Evolutionary conservation across 257 asterid species (phyloP), one percentile per base, ranked within the genome.

Genomic region (Fraxinus pennsylvanica): DNA sequence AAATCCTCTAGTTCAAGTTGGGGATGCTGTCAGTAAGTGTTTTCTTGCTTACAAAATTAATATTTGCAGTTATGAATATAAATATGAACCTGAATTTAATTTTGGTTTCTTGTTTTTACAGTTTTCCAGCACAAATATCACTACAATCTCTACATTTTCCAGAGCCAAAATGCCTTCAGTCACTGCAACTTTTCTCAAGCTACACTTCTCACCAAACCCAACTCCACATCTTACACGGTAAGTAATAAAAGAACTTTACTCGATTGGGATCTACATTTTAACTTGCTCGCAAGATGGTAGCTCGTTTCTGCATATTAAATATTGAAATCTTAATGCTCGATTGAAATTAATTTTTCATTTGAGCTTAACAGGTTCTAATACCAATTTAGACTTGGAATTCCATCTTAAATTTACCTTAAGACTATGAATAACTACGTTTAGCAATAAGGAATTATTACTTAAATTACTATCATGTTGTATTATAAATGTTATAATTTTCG

Each of bases 131-230:
- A 87, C 79, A 91, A 92, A 79, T 77, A 85, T 82, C 81, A 89
- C 74, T 89, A 86, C 91, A 89, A 80, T 47, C 90, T 95, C 87
- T 95, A 85, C 94, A 90, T 95, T 87, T 95, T 95, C 96, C 74
- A 89, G 97, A 95, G 80, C 81, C 81, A 84, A 69, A 79, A 78
- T 71, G 97, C 99, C 22, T 95, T 90, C 86, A 78, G 81, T 68
- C 73, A 68, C 81, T 95, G 99, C 91, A 89, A 93, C 82, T 92
- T 93, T 88, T 81, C 88, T 85, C 91, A 87, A 82, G 97, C 99
- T 72, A 87, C 97, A 32, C 76, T 93, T 84, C 89, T 95, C 81
- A 89, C 91, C 41, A 91, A 90, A 72, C 88, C 96, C 81, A 84
- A 82, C 67, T 90, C 97, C 84, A 79, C 89, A 30, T 86, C 91